Conservation (phyloP, 805 yeast species). For the Candida tammaniensis region DNA sequence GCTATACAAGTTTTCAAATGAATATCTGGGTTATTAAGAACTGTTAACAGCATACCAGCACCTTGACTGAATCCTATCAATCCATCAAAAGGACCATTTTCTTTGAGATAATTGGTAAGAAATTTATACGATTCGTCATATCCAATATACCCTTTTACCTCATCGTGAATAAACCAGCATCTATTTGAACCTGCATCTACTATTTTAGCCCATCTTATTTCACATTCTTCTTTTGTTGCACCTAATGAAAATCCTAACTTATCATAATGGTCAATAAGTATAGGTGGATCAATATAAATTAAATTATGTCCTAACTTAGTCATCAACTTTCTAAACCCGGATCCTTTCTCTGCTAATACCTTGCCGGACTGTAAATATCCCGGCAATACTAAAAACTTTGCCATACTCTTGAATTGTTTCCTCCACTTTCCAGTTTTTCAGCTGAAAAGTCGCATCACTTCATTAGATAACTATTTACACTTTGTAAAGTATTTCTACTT, state of each 20-base stretch:
- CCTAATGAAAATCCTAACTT: conserved; percentile 29
- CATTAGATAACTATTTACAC: conserved; percentile 49
- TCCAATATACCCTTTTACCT: conserved; percentile 23
- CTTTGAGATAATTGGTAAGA: conserved; percentile 24
- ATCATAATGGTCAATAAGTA: conserved; percentile 19
- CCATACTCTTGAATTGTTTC: not conserved
- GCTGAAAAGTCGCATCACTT: not conserved
- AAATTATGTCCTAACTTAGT: conserved; percentile 25
- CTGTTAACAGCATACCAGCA: conserved; percentile 34
- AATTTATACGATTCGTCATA: conserved; percentile 25
- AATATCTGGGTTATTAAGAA: conserved; percentile 21
- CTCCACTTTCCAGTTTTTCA: not conserved
- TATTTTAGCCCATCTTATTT: conserved; percentile 28
- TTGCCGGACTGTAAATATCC: conserved; percentile 38
- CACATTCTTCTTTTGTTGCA: conserved; percentile 23
- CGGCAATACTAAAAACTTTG: conserved; percentile 22
- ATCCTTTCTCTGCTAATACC: conserved; percentile 30
- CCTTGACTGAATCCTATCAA: conserved; percentile 44
- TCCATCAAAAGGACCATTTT: conserved; percentile 42
- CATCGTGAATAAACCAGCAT: conserved; percentile 35
- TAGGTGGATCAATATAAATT: conserved; percentile 35
- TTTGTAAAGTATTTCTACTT: conserved; percentile 71
- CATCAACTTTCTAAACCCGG: conserved; percentile 28
- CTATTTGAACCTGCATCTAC: conserved; percentile 27
- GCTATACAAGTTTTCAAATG: conserved; percentile 25